Evolutionary conservation across 768 basidiomycete genomes (phyloP).

Genomic region (Clavulina sp.): DNA sequence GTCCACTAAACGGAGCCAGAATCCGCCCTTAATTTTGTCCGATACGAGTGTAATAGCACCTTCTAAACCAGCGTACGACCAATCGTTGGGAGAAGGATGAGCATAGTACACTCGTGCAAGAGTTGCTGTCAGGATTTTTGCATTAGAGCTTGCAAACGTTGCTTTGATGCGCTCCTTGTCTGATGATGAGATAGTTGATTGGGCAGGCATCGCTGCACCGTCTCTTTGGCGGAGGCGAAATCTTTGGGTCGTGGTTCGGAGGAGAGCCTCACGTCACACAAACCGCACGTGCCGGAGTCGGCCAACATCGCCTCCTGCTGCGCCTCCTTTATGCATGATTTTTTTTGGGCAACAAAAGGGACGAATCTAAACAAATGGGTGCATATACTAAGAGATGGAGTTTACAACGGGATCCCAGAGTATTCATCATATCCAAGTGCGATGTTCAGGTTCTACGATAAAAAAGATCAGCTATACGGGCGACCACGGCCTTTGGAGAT

Average conservation of each 20-base stretch:
- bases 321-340: no score
- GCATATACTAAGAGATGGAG: no score
- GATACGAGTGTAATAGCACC: constrained; percentile 63
- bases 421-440: constrained; percentile 77
- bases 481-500: constrained; percentile 15
- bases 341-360: no score
- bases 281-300: no score
- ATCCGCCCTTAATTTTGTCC: constrained; percentile 37
- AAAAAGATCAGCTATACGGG: not conserved
- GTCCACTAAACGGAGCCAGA: constrained; percentile 69
- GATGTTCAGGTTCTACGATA: constrained; percentile 65
- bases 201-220: constrained; percentile 52
- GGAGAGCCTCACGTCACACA: no score
- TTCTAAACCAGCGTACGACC: constrained; percentile 78
- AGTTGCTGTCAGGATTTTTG: constrained; percentile 71
- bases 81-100: constrained; percentile 51
- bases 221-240: no score
- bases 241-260: no score
- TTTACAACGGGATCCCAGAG: constrained; percentile 45
- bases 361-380: no score
- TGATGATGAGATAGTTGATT: constrained; percentile 47
- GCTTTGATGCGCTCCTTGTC: constrained; percentile 65
- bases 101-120: constrained; percentile 85
- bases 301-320: no score
- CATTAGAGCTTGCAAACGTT: constrained; percentile 32